These are phyloP conservation scores for Venturia oleaginea DNA, from an alignment of 2,329 filamentous ascomycete species.

Conservation along the genomic window DNA sequence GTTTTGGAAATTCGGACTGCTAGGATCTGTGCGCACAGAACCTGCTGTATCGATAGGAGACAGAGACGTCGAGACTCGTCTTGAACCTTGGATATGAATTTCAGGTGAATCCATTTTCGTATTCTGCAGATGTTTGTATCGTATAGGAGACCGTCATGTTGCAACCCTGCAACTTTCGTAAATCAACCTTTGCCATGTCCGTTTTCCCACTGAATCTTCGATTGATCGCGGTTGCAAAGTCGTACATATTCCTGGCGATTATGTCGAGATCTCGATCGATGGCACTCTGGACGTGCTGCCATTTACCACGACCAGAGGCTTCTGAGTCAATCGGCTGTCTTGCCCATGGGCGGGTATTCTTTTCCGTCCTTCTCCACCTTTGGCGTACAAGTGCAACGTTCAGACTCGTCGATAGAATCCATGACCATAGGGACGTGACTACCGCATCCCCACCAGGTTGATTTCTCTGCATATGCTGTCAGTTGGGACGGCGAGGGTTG, in stretches of 20 bases:
- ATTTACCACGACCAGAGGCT: constrained; percentile 11
- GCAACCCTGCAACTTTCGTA: no score
- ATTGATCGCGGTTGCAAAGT: neutral
- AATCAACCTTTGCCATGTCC: neutral
- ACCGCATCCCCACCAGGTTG: constrained; percentile 58
- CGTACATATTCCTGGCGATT: neutral
- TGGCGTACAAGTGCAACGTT: constrained; percentile 59
- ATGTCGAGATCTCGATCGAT: neutral
- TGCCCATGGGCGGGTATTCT: constrained; percentile 53
- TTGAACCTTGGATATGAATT: no score
- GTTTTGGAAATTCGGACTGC: no score
- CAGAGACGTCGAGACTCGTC: no score
- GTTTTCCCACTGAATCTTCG: neutral
- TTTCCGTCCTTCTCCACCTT: constrained; percentile 52
- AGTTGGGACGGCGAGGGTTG: constrained; percentile 1
- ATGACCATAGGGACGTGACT: constrained; percentile 53
- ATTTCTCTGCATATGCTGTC: constrained; percentile 41
- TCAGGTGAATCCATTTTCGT: no score
- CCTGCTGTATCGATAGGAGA: no score
- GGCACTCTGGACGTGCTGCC: neutral
- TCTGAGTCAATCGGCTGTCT: constrained; percentile 28
- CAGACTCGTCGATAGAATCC: constrained; percentile 45
- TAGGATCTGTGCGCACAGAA: no score
- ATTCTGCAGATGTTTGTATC: no score
- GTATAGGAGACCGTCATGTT: no score